Conservation (phyloP, 78 protist genomes). For the Tieghemostelium lacteum region DNA sequence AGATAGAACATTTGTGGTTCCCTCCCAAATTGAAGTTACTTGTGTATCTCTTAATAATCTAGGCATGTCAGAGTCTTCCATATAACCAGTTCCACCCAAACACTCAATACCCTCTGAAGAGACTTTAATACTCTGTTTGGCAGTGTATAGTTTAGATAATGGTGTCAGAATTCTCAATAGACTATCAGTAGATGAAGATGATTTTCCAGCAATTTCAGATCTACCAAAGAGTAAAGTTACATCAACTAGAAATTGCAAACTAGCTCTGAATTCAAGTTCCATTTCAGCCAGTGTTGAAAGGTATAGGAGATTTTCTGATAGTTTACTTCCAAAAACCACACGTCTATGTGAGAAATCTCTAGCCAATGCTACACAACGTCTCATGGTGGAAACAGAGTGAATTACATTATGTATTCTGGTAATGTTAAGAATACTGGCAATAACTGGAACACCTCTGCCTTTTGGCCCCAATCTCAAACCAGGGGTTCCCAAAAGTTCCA, state of each 20-base stretch:
- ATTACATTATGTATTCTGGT: constrained; percentile 80
- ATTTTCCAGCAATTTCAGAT: constrained; percentile 5
- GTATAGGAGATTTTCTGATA: constrained; percentile 56
- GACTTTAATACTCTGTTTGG: constrained; percentile 61
- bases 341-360: constrained; percentile 77
- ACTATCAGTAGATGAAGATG: constrained; percentile 6
- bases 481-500: constrained; percentile 59
- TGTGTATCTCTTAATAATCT: constrained; percentile 74
- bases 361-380: constrained; percentile 48
- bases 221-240: constrained; percentile 69
- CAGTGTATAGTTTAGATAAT: constrained; percentile 75
- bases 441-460: constrained; percentile 83
- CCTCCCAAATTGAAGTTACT: constrained; percentile 87
- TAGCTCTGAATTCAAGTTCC: constrained; percentile 71
- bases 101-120: constrained; percentile 68
- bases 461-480: constrained; percentile 40
- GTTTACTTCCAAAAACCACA: constrained; percentile 29
- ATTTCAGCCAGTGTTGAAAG: constrained; percentile 65
- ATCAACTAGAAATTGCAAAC: constrained; percentile 44
- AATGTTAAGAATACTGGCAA: constrained; percentile 77
- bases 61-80: constrained; percentile 85
- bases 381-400: constrained; percentile 54
- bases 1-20: constrained; percentile 84
- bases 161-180: constrained; percentile 81
- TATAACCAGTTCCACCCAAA: constrained; percentile 88